Evolutionary conservation across 805 yeast genomes (phyloP).

Genomic region (Teunomyces lycoperdinae): DNA sequence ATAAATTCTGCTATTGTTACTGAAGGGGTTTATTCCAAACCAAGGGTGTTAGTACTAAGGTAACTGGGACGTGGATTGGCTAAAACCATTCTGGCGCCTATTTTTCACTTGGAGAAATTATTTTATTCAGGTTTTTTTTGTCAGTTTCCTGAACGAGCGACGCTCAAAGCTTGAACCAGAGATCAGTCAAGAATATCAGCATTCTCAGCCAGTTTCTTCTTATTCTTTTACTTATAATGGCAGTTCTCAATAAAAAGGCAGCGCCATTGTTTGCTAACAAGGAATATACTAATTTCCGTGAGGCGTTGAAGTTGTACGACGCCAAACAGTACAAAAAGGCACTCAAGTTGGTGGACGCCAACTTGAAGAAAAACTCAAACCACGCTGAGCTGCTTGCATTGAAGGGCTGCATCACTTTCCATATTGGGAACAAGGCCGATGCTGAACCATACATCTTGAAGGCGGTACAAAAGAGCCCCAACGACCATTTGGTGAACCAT

Average conservation of each 20-base stretch:
- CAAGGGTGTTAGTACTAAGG: too few relatives aligned
- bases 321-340: conserved; percentile 84
- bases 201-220: not conserved
- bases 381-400: conserved; percentile 82
- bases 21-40: too few relatives aligned
- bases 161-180: not conserved
- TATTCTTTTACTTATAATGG: not conserved
- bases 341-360: conserved; percentile 67
- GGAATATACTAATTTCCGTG: conserved; percentile 74
- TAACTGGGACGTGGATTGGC: too few relatives aligned
- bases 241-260: conserved; percentile 8
- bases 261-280: conserved; percentile 45
- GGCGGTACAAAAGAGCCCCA: conserved; percentile 58
- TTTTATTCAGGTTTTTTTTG: too few relatives aligned
- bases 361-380: conserved; percentile 69
- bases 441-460: conserved; percentile 59
- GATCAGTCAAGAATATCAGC: not conserved
- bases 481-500: conserved; percentile 75
- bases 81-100: too few relatives aligned
- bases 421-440: conserved; percentile 52
- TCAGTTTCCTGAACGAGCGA: too few relatives aligned
- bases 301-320: conserved; percentile 82
- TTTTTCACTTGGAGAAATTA: too few relatives aligned
- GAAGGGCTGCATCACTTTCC: conserved; percentile 65
- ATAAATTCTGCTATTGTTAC: too few relatives aligned